These are phyloP conservation scores for Phytophthora tubulina DNA, from an alignment of 352 stramenopile species.

Conservation along the genomic window DNA sequence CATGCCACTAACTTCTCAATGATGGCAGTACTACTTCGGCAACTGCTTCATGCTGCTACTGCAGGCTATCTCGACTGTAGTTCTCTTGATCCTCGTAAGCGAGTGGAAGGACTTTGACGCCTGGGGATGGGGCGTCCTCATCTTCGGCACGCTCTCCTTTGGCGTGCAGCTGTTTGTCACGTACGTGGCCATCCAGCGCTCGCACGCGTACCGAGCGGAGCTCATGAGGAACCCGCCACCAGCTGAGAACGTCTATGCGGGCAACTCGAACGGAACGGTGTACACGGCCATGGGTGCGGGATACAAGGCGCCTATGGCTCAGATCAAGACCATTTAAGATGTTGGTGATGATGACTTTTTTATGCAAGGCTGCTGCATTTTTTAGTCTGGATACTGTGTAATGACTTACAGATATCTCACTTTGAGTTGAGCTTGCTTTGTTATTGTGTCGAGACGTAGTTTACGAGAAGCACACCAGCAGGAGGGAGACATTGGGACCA, in stretches of 20 bases:
- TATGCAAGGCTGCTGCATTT: neutral
- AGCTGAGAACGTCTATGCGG: conserved; percentile 81
- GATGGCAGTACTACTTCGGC: conserved; percentile 82
- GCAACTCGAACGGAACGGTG: conserved; percentile 48
- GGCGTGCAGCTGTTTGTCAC: conserved; percentile 78
- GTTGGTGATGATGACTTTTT: neutral
- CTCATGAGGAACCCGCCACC: conserved; percentile 86
- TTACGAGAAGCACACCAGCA: no score
- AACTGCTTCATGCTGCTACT: conserved; percentile 90
- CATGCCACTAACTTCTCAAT: neutral
- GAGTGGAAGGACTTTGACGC: conserved; percentile 82
- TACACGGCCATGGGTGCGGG: conserved; percentile 73
- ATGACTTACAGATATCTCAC: neutral
- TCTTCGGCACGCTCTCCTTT: conserved; percentile 77
- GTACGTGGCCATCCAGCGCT: conserved; percentile 82
- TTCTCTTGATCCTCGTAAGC: conserved; percentile 79
- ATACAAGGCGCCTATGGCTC: conserved; percentile 58
- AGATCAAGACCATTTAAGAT: conserved; percentile 82
- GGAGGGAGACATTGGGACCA: no score
- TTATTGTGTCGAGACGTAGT: no score
- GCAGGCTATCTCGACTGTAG: conserved; percentile 74
- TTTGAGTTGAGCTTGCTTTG: no score
- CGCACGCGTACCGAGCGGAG: conserved; percentile 81
- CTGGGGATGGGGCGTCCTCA: conserved; percentile 77
- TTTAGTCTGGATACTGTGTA: conserved; percentile 2